Conservation (phyloP, 208 protist genomes). For the Paratrypanosoma confusum region DNA sequence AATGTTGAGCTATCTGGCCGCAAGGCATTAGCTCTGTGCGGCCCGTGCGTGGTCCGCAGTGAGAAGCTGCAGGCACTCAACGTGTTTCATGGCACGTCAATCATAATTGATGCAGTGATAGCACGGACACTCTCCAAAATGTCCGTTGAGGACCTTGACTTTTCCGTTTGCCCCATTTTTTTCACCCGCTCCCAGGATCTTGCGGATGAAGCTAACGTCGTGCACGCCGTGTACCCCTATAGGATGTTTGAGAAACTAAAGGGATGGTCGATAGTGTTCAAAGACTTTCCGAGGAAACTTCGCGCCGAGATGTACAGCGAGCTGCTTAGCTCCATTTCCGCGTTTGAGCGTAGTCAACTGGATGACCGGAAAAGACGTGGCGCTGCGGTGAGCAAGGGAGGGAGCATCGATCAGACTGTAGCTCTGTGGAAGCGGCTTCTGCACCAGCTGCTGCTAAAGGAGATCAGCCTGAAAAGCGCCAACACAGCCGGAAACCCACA, state of each 20-base stretch:
- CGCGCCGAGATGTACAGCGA: no score
- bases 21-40: background rate
- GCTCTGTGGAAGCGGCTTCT: no score
- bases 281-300: conserved; percentile 1
- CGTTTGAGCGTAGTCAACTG: no score
- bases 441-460: no score
- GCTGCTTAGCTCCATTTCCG: no score
- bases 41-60: background rate
- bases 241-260: conserved; percentile 3
- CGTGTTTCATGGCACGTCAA: conserved; percentile 3
- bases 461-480: no score
- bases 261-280: conserved; percentile 8
- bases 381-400: no score
- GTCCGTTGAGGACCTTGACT: conserved; percentile 3
- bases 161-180: conserved; percentile 3
- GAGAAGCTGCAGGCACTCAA: conserved; percentile 6
- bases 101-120: conserved; percentile 5
- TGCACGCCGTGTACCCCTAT: conserved; percentile 2
- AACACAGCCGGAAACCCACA: no score
- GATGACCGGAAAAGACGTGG: no score
- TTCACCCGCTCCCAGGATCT: background rate
- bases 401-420: no score
- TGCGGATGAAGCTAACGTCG: background rate
- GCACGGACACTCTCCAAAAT: background rate
- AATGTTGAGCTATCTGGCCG: conserved; percentile 1